Conservation (phyloP, 2,329 filamentous ascomycete genomes). For the Aspergillus melleus region DNA sequence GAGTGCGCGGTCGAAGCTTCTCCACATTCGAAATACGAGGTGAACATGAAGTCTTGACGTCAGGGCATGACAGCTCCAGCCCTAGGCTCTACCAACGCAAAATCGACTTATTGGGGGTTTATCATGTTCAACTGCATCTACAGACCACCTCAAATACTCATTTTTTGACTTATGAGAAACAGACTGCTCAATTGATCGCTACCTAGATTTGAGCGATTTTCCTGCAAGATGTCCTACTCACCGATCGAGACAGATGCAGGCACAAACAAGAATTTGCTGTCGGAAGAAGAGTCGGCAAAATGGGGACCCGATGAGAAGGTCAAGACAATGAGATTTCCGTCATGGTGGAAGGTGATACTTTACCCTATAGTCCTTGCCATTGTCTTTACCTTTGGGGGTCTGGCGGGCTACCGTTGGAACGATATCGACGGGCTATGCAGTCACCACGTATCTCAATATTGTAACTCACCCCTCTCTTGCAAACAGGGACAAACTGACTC, state of each 20-base stretch:
- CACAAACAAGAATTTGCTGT: not conserved
- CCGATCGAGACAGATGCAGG: not conserved
- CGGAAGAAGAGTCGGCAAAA: slow-evolving; percentile 1
- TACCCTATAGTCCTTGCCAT: slow-evolving; percentile 16
- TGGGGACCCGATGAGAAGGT: not conserved
- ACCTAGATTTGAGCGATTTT: not conserved
- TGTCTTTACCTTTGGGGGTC: slow-evolving; percentile 21
- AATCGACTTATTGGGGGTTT: not conserved
- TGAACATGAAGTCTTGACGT: not conserved
- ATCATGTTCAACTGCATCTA: not conserved
- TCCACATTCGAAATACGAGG: not conserved
- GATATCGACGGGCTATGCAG: slow-evolving; percentile 25
- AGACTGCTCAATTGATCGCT: not conserved
- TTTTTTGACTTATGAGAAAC: not conserved
- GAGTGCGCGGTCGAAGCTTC: not conserved
- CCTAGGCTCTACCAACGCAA: not conserved
- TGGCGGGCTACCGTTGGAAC: slow-evolving; percentile 10
- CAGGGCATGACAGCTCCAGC: not conserved
- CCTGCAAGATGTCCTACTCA: not conserved
- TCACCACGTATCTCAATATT: slow-evolving; percentile 25
- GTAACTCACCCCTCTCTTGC: slow-evolving; percentile 10
- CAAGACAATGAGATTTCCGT: not conserved
- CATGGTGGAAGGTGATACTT: slow-evolving; percentile 4
- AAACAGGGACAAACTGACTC: not conserved
- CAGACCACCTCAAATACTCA: not conserved